These are phyloP conservation scores for Cladophialophora chaetospira DNA, from an alignment of 2,329 filamentous ascomycete genomes.

Conservation along the genomic window DNA sequence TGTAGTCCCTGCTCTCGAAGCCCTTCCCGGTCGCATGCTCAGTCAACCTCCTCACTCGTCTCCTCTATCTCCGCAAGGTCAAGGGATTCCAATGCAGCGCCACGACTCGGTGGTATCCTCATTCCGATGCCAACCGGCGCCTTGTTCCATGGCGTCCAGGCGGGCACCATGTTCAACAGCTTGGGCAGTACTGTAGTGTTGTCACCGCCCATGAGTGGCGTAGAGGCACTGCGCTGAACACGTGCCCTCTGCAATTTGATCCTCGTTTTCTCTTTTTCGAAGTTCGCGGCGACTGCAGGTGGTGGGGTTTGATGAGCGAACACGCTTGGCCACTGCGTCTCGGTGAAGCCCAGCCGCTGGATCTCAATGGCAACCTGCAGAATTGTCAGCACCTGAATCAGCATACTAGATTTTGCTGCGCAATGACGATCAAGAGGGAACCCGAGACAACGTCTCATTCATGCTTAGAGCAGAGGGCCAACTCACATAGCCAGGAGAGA, in stretches of 20 bases:
- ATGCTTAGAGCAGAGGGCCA: too few relatives aligned
- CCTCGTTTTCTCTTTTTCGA: conserved; percentile 7
- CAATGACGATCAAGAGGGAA: too few relatives aligned
- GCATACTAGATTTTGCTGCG: too few relatives aligned
- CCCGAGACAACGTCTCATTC: too few relatives aligned
- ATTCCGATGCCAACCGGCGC: conserved; percentile 7
- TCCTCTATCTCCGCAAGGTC: not conserved
- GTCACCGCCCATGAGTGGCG: not conserved
- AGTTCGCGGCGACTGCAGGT: not conserved
- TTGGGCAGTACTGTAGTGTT: not conserved
- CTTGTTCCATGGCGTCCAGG: conserved; percentile 18
- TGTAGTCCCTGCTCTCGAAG: not conserved
- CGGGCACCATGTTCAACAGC: conserved; percentile 14
- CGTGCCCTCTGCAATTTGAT: not conserved
- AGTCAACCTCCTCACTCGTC: conserved; percentile 11
- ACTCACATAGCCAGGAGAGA: conserved; percentile 28
- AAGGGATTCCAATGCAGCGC: not conserved
- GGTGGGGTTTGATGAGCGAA: conserved; percentile 11
- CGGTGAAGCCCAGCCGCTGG: conserved; percentile 10
- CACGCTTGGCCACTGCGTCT: conserved; percentile 18
- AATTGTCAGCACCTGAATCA: too few relatives aligned
- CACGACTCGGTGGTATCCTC: not conserved
- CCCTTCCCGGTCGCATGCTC: not conserved
- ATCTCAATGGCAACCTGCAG: conserved; percentile 27
- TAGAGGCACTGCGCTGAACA: conserved; percentile 2